Evolutionary conservation across 2,329 filamentous ascomycete genomes (phyloP).

Genomic region (Fusarium foetens): DNA sequence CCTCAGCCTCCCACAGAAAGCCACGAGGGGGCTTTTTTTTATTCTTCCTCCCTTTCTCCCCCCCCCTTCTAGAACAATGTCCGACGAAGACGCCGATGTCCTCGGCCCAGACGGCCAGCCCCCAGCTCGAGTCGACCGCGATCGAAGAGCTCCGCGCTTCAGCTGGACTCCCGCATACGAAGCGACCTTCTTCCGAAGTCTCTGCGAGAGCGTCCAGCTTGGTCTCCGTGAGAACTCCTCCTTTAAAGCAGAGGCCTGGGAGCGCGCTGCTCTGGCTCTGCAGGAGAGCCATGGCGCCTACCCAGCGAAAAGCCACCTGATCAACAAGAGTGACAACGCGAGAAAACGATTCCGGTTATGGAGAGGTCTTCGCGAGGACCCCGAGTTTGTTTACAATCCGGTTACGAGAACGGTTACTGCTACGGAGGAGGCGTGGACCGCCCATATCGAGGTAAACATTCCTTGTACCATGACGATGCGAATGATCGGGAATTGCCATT

Average conservation of each 20-base stretch:
- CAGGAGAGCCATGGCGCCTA: slow-evolving; percentile 65
- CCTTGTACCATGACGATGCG: slow-evolving; percentile 8
- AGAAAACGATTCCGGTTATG: slow-evolving; percentile 71
- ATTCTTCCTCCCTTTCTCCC: not conserved
- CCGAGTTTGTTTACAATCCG: slow-evolving; percentile 65
- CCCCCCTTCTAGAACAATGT: slow-evolving; percentile 44
- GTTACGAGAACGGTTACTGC: slow-evolving; percentile 62
- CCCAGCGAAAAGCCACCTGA: slow-evolving; percentile 69
- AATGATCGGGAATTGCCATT: not conserved
- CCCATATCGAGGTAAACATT: slow-evolving; percentile 65
- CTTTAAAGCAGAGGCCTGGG: slow-evolving; percentile 71
- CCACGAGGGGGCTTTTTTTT: slow-evolving; percentile 17
- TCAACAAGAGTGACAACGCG: slow-evolving; percentile 73
- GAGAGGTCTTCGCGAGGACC: slow-evolving; percentile 67
- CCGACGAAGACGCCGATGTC: slow-evolving; percentile 53
- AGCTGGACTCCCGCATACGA: slow-evolving; percentile 70
- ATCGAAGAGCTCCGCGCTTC: slow-evolving; percentile 62
- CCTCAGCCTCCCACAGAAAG: slow-evolving; percentile 1
- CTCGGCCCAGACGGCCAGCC: slow-evolving; percentile 51
- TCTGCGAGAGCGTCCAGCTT: slow-evolving; percentile 68
- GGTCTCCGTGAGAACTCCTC: slow-evolving; percentile 67
- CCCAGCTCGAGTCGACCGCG: slow-evolving; percentile 51
- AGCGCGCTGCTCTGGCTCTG: slow-evolving; percentile 64
- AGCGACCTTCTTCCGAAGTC: slow-evolving; percentile 68
- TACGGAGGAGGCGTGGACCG: slow-evolving; percentile 66